Evolutionary conservation across 768 basidiomycete genomes (phyloP), one percentile per base, ranked within the genome.

Genomic region (Russula griseocarnosa): DNA sequence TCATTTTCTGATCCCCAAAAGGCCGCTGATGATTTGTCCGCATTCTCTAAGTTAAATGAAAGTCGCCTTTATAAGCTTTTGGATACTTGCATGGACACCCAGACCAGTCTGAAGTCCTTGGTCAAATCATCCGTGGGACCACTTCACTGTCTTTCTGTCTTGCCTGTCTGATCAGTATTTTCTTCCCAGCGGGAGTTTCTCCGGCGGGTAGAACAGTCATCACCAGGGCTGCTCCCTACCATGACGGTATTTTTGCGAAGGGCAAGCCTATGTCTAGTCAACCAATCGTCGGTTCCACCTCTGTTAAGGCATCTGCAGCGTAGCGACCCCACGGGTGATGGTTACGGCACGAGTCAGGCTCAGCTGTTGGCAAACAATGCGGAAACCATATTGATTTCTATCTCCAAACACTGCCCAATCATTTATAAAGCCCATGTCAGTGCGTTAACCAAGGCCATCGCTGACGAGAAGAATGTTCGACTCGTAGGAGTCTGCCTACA

Each of bases 21-120:
- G 70, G 90, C 86, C 0, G 74, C 77, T 2, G 91, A 91, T 64
- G 96, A 98, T 71, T 74, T 99, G 22, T 77, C 83, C 16, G 73
- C 81, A 0, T 99, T 98, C 68, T 94, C 95, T 0, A 89, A 88
- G 63, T 75, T 87, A 49, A 98, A 98, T 72, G 94, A 96, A 71
- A 80, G 81, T 26, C 81, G 93, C 44, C 77, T 95, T 9, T 98
- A 94, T 79, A 94, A 88, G 74, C 78, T 94, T 13, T 78, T 94
- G 46, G 88, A 85, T 73, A 87, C 82, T 0, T 87, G 90, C 67
- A 81, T 92, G 78, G 94, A 97, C 72, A 79, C 88, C 0, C 88
- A 93, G 69, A 86, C 89, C 0, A 92, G 95, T 71, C 74, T 98
- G 28, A 92, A 89, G 74, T 79, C 80, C 6, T 78, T 95, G 10